Evolutionary conservation across 805 yeast species (phyloP).

Genomic region (Metschnikowia koreensis): DNA sequence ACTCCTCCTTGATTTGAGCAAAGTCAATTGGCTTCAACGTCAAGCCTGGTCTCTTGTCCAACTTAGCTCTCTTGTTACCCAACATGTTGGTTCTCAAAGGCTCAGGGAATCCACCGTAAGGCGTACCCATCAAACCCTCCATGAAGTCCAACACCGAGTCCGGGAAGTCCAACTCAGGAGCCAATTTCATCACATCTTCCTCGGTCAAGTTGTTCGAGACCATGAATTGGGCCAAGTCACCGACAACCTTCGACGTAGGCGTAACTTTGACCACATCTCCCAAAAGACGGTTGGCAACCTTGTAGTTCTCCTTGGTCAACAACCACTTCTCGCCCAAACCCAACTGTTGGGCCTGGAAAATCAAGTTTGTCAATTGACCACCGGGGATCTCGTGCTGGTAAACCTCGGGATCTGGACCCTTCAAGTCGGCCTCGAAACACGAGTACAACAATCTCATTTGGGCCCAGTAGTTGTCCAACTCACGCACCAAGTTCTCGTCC

Average conservation of each 20-base stretch:
- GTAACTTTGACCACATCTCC: conserved; percentile 99
- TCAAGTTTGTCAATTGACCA: conserved; percentile 95
- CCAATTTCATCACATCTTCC: conserved; percentile 84
- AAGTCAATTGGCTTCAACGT: conserved; percentile 83
- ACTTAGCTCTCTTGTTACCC: conserved; percentile 88
- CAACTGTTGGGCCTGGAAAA: conserved; percentile 99
- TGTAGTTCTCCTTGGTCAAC: conserved; percentile 92
- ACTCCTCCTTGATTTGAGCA: conserved; percentile 65
- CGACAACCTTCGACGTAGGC: conserved; percentile 99
- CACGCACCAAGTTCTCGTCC: conserved; percentile 65
- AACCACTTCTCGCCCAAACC: conserved; percentile 97
- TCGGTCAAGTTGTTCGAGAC: conserved; percentile 86
- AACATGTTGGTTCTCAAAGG: conserved; percentile 91
- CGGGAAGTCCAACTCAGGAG: conserved; percentile 94
- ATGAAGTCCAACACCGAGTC: conserved; percentile 97
- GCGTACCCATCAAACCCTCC: conserved; percentile 99
- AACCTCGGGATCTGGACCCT: conserved; percentile 99
- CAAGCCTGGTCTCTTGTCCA: conserved; percentile 89
- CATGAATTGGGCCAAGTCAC: conserved; percentile 99
- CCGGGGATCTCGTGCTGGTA: conserved; percentile 99
- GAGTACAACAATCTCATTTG: conserved; percentile 96
- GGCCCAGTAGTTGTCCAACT: conserved; percentile 94
- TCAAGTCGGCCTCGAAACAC: conserved; percentile 96
- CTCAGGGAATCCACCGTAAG: conserved; percentile 99
- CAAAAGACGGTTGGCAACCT: conserved; percentile 81